Base-by-base conservation (phyloP, 2,329 filamentous ascomycete genomes). In the Leptodontidium sp. region DNA sequence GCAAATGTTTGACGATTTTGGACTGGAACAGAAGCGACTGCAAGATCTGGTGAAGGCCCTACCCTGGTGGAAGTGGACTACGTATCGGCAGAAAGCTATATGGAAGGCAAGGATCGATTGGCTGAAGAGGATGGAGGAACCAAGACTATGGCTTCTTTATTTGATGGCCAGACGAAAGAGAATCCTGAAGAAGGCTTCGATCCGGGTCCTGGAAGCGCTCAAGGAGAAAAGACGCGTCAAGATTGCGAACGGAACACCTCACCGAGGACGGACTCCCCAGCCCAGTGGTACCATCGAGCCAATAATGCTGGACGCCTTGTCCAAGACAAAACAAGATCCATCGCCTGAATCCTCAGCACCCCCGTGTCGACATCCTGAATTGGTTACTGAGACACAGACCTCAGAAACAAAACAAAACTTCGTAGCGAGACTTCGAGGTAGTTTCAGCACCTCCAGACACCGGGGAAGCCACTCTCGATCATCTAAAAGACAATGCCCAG, bases 61-160 rank as follows among this genome's bases (percentile, higher is more conserved):
- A 2, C 66, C 65, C 1, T 73, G 73, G 73, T 75, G 70, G 70
- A 67, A 69, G 7, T 32, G 70, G 40, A 64, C 65, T 8, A 61
- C 59, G 7, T 68, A 67, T 32, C 47, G 61, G 8, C 71, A 73
- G 63, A 70, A 58, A 29, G 29, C 24, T 1, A 70, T 72, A 11
- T 74, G 71, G 72, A 45, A 70, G 26, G 68, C 70, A 32, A 68
- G 72, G n/a, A 72, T 73, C 24, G 40, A 72, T 12, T 74, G 73
- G 71, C 49, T 75, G 58, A 63, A 71, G n/a, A 64, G 68, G n/a
- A 73, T 75, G 70, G 68, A 68, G 32, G 72, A 73, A 38, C 71
- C 73, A 26, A 65, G 74, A 24, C 64, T 71, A 4, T 73, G 72
- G 72, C 47, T 74, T 24, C 50, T 74, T 8, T 75, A 72, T 65